Percentiles rank a stretch among this genome's conserved stretches.
Conservation (phyloP, 2,329 filamentous ascomycete genomes). For the Dactylella cylindrospora region DNA sequence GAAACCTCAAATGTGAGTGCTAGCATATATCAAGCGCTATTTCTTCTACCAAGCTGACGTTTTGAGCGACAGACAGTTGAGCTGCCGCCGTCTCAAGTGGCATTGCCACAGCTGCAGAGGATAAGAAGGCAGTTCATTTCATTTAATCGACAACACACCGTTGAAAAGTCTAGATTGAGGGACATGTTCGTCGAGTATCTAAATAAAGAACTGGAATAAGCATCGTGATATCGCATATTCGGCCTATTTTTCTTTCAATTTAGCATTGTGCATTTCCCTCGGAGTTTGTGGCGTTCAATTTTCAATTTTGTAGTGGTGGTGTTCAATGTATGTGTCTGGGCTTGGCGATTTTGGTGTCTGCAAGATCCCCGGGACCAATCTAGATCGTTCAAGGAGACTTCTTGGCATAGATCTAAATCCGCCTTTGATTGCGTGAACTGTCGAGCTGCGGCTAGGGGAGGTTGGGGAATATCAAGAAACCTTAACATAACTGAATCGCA, state of each 20-base stretch:
- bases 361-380: too few relatives aligned
- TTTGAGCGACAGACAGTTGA: constrained; percentile 62
- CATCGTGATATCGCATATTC: not conserved
- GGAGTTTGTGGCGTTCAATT: constrained; percentile 1
- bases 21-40: constrained; percentile 4
- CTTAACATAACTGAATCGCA: too few relatives aligned
- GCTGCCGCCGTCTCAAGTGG: constrained; percentile 66
- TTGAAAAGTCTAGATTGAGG: constrained; percentile 60
- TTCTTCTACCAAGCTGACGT: not conserved
- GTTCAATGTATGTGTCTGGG: not conserved
- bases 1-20: constrained; percentile 28
- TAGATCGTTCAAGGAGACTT: too few relatives aligned
- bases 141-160: constrained; percentile 69
- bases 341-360: constrained; percentile 2
- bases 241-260: not conserved
- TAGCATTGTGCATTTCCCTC: not conserved
- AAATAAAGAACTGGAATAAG: constrained; percentile 56
- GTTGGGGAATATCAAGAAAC: too few relatives aligned
- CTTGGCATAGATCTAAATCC: too few relatives aligned
- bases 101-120: constrained; percentile 74
- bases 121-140: constrained; percentile 74
- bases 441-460: too few relatives aligned
- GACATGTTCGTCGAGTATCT: constrained; percentile 68
- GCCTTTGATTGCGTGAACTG: too few relatives aligned
- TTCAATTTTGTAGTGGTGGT: not conserved